Conservation (phyloP, 1,139 yeast genomes). For the Scheffersomyces illinoinensis region DNA sequence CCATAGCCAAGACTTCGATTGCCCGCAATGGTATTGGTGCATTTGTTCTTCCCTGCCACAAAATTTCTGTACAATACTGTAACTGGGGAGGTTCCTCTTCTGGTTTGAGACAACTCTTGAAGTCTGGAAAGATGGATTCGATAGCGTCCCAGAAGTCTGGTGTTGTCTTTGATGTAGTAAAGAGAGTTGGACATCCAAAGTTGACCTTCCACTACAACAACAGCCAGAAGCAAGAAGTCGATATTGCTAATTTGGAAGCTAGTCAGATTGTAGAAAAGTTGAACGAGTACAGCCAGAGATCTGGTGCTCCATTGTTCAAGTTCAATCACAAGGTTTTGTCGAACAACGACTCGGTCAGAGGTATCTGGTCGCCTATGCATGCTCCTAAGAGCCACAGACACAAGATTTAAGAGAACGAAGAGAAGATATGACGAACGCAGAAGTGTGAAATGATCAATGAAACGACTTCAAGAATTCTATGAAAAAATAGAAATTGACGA, state of each 20-base stretch:
- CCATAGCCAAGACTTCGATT: constrained; percentile 53
- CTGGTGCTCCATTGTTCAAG: constrained; percentile 44
- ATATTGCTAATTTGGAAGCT: constrained; percentile 55
- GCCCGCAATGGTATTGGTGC: constrained; percentile 84
- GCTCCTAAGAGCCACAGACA: constrained; percentile 67
- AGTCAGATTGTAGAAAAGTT: constrained; percentile 63
- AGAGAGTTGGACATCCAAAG: constrained; percentile 81
- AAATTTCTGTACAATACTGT: constrained; percentile 74
- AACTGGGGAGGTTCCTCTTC: constrained; percentile 95
- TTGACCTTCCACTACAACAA: constrained; percentile 33
- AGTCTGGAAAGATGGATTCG: constrained; percentile 51
- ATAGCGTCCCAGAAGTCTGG: constrained; percentile 63
- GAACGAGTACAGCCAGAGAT: constrained; percentile 47
- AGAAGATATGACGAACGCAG: too few relatives aligned
- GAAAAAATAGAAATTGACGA: not conserved
- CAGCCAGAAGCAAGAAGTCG: constrained; percentile 37
- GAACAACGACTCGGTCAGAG: constrained; percentile 83
- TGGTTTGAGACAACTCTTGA: constrained; percentile 74
- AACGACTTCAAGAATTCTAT: too few relatives aligned
- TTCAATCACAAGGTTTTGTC: constrained; percentile 73
- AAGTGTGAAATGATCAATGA: too few relatives aligned
- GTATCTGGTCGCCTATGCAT: constrained; percentile 97
- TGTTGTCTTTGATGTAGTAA: constrained; percentile 68
- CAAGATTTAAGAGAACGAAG: constrained; percentile 45
- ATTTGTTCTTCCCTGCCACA: constrained; percentile 72